Base-by-base conservation (phyloP, 257 asterid species). In the Solanum ahanhuiri region DNA sequence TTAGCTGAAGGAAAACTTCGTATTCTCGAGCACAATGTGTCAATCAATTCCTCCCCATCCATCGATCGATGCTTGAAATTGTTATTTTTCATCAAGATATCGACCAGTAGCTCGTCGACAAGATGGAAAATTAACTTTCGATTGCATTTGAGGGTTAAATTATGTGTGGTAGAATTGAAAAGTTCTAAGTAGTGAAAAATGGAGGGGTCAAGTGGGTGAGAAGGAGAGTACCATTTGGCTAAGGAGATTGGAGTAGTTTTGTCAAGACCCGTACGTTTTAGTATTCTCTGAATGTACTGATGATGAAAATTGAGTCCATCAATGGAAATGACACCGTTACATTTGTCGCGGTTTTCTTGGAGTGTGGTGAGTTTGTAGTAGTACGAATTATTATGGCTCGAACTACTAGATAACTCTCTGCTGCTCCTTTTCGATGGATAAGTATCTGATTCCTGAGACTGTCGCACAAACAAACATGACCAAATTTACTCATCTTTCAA, bases 151-250 rank as follows among this genome's bases (percentile, higher is more conserved):
- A 77, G 87, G 86, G 86, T 86, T 23, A 92, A 43, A 9, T 22
- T 60, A 22, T 60, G 67, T 22, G 71, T 84, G 25, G 90, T n/a
- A 12, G 17, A 63, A 30, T 63, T 81, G 25, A 93, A 92, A 87
- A 96, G 97, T 67, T 96, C 99, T 2, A 96, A 90, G 88, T 90
- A 90, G 87, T 96, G 93, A 87, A 94, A 96, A 45, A 95, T 93
- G 4, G 98, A 91, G 8, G 98, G 98, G 87, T 95, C 96, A 12
- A 96, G 93, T 9, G 99, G 96, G 87, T 90, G 96, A 1, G 96
- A 87, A 10, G 90, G 84, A 31, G 93, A 86, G 87, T 91, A 91
- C 93, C 95, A 93, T 58, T 93, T 92, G 28, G 91, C 91, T n/a
- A 88, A 43, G 12, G 94, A 87, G 18, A 93, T 34, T 2, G 93